These are phyloP conservation scores for Plasmodium inui DNA, from an alignment of 169 alveolate species.

Conservation along the genomic window DNA sequence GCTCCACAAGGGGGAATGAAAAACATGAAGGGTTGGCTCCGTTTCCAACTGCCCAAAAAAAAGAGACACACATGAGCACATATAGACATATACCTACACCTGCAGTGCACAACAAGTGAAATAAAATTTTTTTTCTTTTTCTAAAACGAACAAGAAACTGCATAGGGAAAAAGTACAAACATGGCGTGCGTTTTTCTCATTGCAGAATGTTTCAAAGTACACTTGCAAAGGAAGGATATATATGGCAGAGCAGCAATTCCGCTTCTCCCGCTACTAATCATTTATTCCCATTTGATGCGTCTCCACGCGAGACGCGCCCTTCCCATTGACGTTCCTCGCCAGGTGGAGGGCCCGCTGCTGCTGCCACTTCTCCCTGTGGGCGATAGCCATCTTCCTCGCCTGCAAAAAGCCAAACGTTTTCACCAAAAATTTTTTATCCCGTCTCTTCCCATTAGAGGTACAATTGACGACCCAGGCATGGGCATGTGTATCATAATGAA, in stretches of 20 bases:
- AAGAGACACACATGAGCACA: neutral
- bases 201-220: neutral
- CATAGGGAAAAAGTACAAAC: neutral
- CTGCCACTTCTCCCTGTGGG: constrained; percentile 49
- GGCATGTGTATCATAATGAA: constrained; percentile 68
- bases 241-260: neutral
- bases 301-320: neutral
- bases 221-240: neutral
- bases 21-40: neutral
- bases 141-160: neutral
- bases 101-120: neutral
- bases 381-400: constrained; percentile 75
- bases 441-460: constrained; percentile 28
- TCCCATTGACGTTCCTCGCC: neutral
- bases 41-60: neutral
- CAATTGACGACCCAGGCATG: constrained; percentile 75
- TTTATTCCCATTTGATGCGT: neutral
- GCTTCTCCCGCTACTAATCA: neutral
- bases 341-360: constrained; percentile 6
- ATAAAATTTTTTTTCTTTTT: too few species aligned
- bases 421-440: constrained; percentile 59
- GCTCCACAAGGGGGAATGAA: neutral
- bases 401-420: constrained; percentile 65
- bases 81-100: too few species aligned
- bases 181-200: neutral